Conservation (phyloP, 2,329 filamentous ascomycete species). For the Westerdykella ornata region DNA sequence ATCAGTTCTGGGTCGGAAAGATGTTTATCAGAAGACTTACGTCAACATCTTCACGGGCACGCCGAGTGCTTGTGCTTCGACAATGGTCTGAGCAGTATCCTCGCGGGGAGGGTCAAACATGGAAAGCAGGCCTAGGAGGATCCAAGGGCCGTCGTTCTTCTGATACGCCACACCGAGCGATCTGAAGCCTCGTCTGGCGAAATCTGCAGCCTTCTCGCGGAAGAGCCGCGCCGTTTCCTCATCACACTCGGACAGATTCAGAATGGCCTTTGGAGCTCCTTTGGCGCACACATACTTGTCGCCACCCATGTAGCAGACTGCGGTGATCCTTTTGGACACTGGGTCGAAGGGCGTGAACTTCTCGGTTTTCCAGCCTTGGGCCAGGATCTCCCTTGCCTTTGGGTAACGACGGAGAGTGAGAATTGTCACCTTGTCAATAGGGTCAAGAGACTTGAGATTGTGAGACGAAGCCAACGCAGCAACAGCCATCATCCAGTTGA, state of each 20-base stretch:
- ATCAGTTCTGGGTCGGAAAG: constrained; percentile 1
- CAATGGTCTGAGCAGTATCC: constrained; percentile 70
- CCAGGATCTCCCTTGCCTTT: constrained; percentile 68
- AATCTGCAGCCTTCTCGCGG: constrained; percentile 66
- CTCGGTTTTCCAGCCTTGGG: constrained; percentile 67
- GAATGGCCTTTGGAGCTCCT: constrained; percentile 69
- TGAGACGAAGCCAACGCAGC: constrained; percentile 70
- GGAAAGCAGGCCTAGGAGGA: constrained; percentile 67
- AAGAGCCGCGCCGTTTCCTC: constrained; percentile 60
- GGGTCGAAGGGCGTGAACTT: constrained; percentile 74
- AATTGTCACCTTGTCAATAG: constrained; percentile 73
- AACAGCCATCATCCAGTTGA: constrained; percentile 81
- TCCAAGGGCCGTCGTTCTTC: constrained; percentile 68
- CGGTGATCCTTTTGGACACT: constrained; percentile 72
- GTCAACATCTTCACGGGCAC: constrained; percentile 77
- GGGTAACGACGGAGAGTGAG: constrained; percentile 69
- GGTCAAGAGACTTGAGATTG: constrained; percentile 71
- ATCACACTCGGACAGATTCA: constrained; percentile 61
- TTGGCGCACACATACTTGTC: constrained; percentile 68
- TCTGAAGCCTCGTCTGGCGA: constrained; percentile 72
- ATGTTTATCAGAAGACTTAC: constrained; percentile 6
- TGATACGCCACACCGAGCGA: constrained; percentile 72
- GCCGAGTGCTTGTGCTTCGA: constrained; percentile 69
- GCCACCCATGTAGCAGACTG: constrained; percentile 60
- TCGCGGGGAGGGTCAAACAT: constrained; percentile 77